Evolutionary conservation across 2,329 filamentous ascomycete genomes (phyloP), one percentile per base, ranked within the genome.

Genomic region (Trichoderma harzianum): DNA sequence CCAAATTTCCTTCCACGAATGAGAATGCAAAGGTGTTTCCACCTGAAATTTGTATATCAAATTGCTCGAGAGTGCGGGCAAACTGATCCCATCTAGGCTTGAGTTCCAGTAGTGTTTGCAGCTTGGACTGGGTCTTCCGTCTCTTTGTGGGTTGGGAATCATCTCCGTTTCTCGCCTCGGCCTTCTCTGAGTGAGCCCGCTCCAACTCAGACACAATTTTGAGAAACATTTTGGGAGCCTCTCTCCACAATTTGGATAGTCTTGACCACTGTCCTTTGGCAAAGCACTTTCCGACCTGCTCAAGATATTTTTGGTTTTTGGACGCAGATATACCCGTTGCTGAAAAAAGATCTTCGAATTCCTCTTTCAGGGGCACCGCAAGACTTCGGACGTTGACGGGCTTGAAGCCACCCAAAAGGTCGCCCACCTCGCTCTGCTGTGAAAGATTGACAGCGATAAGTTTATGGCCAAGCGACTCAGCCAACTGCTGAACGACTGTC

Each of bases 381-480:
- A 98, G 86, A 73, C 91, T 97, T 75, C 95, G 90, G 55, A 96
- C 89, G 78, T 95, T 98, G 72, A 99, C 92, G 0, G 96, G 96
- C 80, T 99, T 99, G 84, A 97, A 98, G 0, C 96, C 96, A 77
- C 96, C 97, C 0, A 99, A 86, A 14, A 99, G 84, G 83, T 99
- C 96, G n/a, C 95, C 93, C 53, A 93, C 95, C 82, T 99, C 97
- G 78, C 95, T 98, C 80, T 99, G 97, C 79, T 99, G 97, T 0
- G 96, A 99, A 79, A 99, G 82, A 78, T 99, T 99, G 78, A 99
- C 94, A 3, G 95, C 93, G 0, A 94, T 92, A 14, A 99, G 87
- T 77, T 93, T 97, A 78, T 94, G 92, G 1, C 95, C 93, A 32
- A 98, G 86, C 4, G 92, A 88, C 72, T 92, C 91, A 0, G 96